These are phyloP conservation scores for Skeletonema marinoi DNA, from an alignment of 108 stramenopile genomes.

Conservation along the genomic window DNA sequence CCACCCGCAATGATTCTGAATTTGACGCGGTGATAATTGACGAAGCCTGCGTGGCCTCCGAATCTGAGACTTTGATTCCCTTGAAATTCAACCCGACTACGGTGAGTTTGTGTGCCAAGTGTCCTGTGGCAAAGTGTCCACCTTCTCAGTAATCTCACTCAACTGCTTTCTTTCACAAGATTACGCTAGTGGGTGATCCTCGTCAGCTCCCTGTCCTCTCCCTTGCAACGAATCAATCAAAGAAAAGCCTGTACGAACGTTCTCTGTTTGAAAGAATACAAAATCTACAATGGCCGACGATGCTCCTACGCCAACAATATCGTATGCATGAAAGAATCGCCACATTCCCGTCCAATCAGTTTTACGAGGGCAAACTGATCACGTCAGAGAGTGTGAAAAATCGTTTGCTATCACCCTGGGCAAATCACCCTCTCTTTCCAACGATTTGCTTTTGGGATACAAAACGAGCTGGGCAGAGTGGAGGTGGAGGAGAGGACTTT, in stretches of 20 bases:
- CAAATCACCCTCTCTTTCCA: conserved; percentile 33
- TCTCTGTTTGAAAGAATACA: conserved; percentile 84
- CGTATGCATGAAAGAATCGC: conserved; percentile 72
- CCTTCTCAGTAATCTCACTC: neutral
- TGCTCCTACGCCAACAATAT: conserved; percentile 85
- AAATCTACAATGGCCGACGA: conserved; percentile 61
- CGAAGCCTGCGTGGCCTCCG: conserved; percentile 88
- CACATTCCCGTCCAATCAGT: conserved; percentile 60
- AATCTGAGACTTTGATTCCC: conserved; percentile 83
- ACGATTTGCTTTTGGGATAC: conserved; percentile 44
- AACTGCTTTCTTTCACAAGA: neutral
- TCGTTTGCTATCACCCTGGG: conserved; percentile 33
- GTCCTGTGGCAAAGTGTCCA: conserved; percentile 5
- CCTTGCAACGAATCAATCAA: conserved; percentile 47
- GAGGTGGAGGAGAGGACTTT: conserved; percentile 31
- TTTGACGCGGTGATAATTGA: conserved; percentile 89
- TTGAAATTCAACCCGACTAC: conserved; percentile 66
- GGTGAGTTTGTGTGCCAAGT: conserved; percentile 4
- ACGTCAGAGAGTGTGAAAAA: conserved; percentile 35
- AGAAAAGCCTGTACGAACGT: conserved; percentile 50
- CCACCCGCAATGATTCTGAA: conserved; percentile 47
- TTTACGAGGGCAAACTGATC: conserved; percentile 56
- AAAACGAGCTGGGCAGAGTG: conserved; percentile 12
- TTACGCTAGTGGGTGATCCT: conserved; percentile 78
- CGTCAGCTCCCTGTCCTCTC: conserved; percentile 88